Evolutionary conservation across 345 rosid genomes (phyloP).

Genomic region (Citropsis articulata): DNA sequence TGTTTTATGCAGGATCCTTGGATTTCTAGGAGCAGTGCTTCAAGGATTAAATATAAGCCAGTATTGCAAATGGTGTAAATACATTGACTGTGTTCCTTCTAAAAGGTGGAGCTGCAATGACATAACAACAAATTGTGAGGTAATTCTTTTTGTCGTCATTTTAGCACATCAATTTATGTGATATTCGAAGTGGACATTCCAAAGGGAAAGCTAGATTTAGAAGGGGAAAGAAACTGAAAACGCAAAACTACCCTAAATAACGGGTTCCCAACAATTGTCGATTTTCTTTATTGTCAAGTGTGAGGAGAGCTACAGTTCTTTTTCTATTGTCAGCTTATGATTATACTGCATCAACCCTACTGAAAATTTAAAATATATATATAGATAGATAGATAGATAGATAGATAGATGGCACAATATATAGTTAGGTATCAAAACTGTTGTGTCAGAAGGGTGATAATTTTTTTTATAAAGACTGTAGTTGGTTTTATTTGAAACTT

Average conservation of each 20-base stretch:
- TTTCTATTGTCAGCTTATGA: too few species aligned
- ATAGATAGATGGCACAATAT: too few species aligned
- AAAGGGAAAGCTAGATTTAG: not conserved
- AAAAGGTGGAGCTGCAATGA: slow-evolving; percentile 75
- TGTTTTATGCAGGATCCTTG: slow-evolving; percentile 39
- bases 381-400: too few species aligned
- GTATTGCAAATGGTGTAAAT: slow-evolving; percentile 69
- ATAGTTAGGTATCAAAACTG: not conserved
- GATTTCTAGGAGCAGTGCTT: slow-evolving; percentile 43
- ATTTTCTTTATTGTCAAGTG: too few species aligned
- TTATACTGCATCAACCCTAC: too few species aligned
- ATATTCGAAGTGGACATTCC: not conserved
- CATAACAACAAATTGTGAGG: slow-evolving; percentile 64
- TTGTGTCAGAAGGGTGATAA: not conserved
- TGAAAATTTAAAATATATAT: too few species aligned
- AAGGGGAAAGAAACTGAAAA: not conserved
- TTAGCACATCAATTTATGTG: not conserved
- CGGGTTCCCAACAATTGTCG: too few species aligned
- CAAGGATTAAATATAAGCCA: slow-evolving; percentile 54
- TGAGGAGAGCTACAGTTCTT: not conserved
- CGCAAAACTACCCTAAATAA: not conserved
- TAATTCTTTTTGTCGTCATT: slow-evolving; percentile 15
- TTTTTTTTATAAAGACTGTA: not conserved
- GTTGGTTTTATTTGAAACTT: not conserved
- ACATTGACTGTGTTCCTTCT: slow-evolving; percentile 63